These are phyloP conservation scores for Physcomitrellopsis africana DNA, from an alignment of 225 moss, liverwort and hornwort species.

Conservation along the genomic window DNA sequence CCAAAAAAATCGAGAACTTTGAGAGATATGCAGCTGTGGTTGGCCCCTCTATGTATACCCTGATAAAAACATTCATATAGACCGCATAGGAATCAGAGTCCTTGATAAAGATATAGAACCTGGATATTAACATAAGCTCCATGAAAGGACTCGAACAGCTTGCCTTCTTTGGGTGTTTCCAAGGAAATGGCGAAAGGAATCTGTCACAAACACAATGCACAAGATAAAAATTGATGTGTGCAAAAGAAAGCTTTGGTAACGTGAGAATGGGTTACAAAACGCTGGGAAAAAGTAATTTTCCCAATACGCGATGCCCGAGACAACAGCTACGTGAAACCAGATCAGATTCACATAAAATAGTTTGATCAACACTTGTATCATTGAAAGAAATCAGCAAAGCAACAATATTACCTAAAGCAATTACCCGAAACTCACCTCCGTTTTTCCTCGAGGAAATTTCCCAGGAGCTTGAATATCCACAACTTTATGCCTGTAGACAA, in stretches of 20 bases:
- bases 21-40: neutral
- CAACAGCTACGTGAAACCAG: constrained; percentile 12
- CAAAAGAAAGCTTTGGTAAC: neutral
- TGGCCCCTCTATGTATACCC: neutral
- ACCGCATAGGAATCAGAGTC: neutral
- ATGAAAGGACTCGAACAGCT: constrained; percentile 91
- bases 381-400: neutral
- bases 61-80: neutral
- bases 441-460: constrained; percentile 49
- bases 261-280: constrained; percentile 12
- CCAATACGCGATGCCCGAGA: neutral
- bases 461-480: constrained; percentile 63
- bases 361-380: neutral
- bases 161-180: constrained; percentile 71
- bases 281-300: neutral
- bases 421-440: constrained; percentile 40
- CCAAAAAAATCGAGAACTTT: neutral
- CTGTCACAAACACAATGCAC: constrained; percentile 46
- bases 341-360: neutral
- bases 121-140: constrained; percentile 98
- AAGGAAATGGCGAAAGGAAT: constrained; percentile 85
- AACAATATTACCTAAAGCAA: constrained; percentile 7
- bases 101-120: constrained; percentile 45
- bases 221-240: neutral
- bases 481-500: constrained; percentile 51